Conservation (phyloP, 345 rosid genomes). For the Camelina hispida region DNA sequence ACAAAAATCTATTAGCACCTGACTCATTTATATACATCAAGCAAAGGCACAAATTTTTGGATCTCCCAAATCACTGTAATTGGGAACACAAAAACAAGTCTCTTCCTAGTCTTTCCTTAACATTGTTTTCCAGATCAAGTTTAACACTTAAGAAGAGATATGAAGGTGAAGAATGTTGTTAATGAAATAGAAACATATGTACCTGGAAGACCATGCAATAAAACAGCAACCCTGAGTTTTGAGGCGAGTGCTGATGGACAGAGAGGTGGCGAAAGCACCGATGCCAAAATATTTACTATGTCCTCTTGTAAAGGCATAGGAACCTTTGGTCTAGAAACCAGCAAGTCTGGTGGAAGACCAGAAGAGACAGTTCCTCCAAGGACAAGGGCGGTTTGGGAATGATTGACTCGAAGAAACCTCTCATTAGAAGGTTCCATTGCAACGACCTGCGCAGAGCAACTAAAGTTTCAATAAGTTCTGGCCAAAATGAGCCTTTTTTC, state of each 20-base stretch:
- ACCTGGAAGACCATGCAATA: slow-evolving; percentile 81
- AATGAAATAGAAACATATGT: slow-evolving; percentile 31
- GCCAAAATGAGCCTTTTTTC: slow-evolving; percentile 10
- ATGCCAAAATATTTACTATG: slow-evolving; percentile 67
- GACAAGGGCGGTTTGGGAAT: slow-evolving; percentile 84
- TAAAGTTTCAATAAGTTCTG: slow-evolving; percentile 34
- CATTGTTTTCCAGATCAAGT: background rate
- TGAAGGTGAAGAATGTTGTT: slow-evolving; percentile 1
- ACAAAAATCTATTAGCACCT: slow-evolving; percentile 7
- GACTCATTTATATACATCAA: slow-evolving; percentile 10
- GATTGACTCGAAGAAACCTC: slow-evolving; percentile 71
- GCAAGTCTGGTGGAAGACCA: slow-evolving; percentile 75
- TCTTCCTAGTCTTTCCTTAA: slow-evolving; percentile 6
- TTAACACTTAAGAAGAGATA: background rate
- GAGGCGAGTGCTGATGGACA: slow-evolving; percentile 83
- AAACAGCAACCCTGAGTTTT: slow-evolving; percentile 89
- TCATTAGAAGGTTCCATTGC: slow-evolving; percentile 93
- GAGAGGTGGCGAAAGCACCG: slow-evolving; percentile 78
- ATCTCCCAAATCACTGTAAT: background rate
- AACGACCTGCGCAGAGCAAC: slow-evolving; percentile 65
- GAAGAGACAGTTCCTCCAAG: slow-evolving; percentile 87
- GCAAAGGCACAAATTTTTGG: background rate
- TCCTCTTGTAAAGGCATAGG: slow-evolving; percentile 68
- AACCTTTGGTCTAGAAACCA: slow-evolving; percentile 57
- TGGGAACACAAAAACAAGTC: slow-evolving; percentile 11